phyloP scores from a whole-genome alignment of 1,284 basidiomycete genomes.

The Rugosomyces carneus region DNA sequence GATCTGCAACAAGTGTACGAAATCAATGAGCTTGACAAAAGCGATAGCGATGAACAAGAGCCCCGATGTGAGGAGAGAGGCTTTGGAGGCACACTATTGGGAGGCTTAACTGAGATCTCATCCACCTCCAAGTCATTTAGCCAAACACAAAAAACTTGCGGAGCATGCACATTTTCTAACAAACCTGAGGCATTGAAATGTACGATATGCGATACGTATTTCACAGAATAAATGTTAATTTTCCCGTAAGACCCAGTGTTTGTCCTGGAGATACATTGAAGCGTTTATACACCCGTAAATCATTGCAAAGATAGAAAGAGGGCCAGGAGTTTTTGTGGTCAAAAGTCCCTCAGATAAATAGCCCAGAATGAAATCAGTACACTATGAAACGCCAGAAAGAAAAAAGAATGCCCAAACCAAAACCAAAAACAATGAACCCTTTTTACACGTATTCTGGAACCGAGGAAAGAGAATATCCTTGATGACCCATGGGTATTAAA shows the following conservation, averaged over 20 bases:
- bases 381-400: conserved; percentile 18
- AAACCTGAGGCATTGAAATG: conserved; percentile 29
- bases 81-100: conserved; percentile 69
- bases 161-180: conserved; percentile 40
- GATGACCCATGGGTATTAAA: conserved; percentile 17
- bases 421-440: conserved; percentile 14
- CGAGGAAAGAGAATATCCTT: conserved; percentile 27
- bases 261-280: conserved; percentile 8
- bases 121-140: background rate
- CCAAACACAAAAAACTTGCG: conserved; percentile 31
- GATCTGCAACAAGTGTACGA: conserved; percentile 61
- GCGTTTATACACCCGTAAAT: conserved; percentile 16
- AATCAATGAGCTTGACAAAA: conserved; percentile 47
- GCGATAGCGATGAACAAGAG: conserved; percentile 45
- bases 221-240: conserved; percentile 22
- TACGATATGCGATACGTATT: conserved; percentile 35
- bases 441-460: conserved; percentile 36
- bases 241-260: conserved; percentile 15
- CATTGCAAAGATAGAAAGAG: conserved; percentile 5
- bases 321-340: conserved; percentile 4
- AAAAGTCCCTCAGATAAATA: conserved; percentile 19
- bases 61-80: conserved; percentile 56
- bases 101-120: conserved; percentile 28
- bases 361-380: conserved; percentile 20
- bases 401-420: conserved; percentile 19